A percentile compares a stretch with the other conserved stretches of the same genome.
These are phyloP conservation scores for Lipomyces yamanashiensis DNA, from an alignment of 805 yeast species.

Conservation along the genomic window DNA sequence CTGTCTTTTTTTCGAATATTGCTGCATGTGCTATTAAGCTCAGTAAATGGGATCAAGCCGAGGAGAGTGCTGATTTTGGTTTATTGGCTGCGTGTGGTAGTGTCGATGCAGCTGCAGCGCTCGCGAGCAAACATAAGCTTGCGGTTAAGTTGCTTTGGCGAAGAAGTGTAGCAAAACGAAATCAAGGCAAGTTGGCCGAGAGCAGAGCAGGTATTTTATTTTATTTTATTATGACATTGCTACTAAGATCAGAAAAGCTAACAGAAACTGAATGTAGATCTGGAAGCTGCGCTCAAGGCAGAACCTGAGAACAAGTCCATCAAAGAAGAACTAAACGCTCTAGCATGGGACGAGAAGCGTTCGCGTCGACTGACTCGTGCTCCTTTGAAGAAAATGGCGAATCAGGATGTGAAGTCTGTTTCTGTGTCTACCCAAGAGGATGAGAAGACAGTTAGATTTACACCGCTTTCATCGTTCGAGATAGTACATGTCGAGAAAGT, in stretches of 20 bases:
- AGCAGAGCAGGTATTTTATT: constrained; percentile 17
- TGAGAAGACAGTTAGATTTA: neutral
- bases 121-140: constrained; percentile 5
- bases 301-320: constrained; percentile 25
- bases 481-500: neutral
- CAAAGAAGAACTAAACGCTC: constrained; percentile 20
- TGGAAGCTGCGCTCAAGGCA: constrained; percentile 19
- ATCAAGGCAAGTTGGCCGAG: constrained; percentile 7
- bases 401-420: neutral
- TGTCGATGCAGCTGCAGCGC: constrained; percentile 7
- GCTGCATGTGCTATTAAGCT: constrained; percentile 68
- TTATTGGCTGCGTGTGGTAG: constrained; percentile 4
- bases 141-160: constrained; percentile 22
- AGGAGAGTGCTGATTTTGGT: constrained; percentile 50
- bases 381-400: neutral
- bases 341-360: constrained; percentile 28
- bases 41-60: constrained; percentile 54
- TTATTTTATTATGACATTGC: no score
- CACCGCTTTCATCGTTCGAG: neutral
- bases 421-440: neutral
- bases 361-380: neutral
- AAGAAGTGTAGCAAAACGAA: constrained; percentile 21
- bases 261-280: constrained; percentile 8
- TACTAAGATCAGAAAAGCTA: no score
- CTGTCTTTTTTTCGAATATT: constrained; percentile 67